These are phyloP conservation scores for Calophaca sinica DNA, from an alignment of 306 rosid species.

Conservation along the genomic window DNA sequence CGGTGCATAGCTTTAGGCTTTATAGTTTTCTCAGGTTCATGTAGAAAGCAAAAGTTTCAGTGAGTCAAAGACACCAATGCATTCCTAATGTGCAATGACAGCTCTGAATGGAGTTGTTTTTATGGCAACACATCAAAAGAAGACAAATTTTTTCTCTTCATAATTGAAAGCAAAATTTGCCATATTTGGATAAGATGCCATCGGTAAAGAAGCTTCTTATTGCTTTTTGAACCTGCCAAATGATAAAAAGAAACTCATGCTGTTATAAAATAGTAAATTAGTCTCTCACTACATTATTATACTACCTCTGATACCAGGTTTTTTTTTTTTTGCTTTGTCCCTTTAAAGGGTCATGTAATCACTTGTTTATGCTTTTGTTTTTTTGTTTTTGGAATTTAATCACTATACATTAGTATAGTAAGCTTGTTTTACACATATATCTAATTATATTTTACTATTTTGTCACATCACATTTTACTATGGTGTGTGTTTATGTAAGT, in stretches of 20 bases:
- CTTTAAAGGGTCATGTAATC: not conserved
- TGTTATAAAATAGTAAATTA: constrained; percentile 12
- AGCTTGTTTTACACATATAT: not conserved
- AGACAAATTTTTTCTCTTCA: constrained; percentile 30
- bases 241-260: not conserved
- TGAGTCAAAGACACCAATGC: constrained; percentile 45
- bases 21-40: constrained; percentile 50
- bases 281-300: not conserved
- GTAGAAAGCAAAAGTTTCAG: constrained; percentile 56
- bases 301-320: not conserved
- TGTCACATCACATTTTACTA: not conserved
- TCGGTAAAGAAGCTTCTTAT: constrained; percentile 47
- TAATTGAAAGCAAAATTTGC: not conserved
- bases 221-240: not conserved
- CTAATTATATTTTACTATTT: too few species aligned
- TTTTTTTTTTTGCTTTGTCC: not conserved
- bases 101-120: constrained; percentile 42
- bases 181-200: constrained; percentile 34
- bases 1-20: constrained; percentile 49
- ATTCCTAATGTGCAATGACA: constrained; percentile 41
- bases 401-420: not conserved
- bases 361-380: constrained; percentile 27
- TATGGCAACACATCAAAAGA: constrained; percentile 20
- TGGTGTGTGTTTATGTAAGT: not conserved
- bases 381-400: not conserved